Conservation (phyloP, 495 filamentous ascomycete species). For the Lepidopterella palustris region DNA sequence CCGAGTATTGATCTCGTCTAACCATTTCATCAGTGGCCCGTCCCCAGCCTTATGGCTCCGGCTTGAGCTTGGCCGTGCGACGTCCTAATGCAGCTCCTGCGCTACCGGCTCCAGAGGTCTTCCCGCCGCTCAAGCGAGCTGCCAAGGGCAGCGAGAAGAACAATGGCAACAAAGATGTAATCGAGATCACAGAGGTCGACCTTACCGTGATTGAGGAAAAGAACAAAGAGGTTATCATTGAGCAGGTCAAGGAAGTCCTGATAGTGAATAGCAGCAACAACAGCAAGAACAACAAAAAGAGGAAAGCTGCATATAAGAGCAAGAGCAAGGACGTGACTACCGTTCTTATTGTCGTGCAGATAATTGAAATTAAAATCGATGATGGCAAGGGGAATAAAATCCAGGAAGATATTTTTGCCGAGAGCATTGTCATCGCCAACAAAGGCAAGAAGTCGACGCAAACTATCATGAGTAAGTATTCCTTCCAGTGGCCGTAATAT, state of each 20-base stretch:
- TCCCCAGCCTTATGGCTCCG: neutral
- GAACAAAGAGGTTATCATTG: neutral
- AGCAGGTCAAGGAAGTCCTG: slow-evolving; percentile 1
- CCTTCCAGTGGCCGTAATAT: too few relatives aligned
- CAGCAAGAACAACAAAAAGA: slow-evolving; percentile 3
- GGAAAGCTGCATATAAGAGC: slow-evolving; percentile 12
- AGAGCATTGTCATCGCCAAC: slow-evolving; percentile 23
- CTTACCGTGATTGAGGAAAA: neutral
- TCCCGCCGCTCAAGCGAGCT: neutral
- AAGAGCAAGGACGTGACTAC: slow-evolving; percentile 4
- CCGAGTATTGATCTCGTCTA: neutral
- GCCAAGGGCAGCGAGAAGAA: neutral
- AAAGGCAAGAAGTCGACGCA: slow-evolving; percentile 12
- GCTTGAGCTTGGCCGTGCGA: neutral
- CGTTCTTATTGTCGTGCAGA: slow-evolving; percentile 21
- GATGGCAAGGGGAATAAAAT: slow-evolving; percentile 17
- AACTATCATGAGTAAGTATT: slow-evolving; percentile 24
- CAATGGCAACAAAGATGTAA: neutral
- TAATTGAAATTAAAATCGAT: slow-evolving; percentile 17
- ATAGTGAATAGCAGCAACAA: slow-evolving; percentile 6
- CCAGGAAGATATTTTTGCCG: slow-evolving; percentile 19
- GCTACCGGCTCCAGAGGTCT: slow-evolving; percentile 5
- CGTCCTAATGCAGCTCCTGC: neutral
- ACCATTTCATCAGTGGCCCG: neutral
- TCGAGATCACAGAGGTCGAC: slow-evolving; percentile 1